A percentile compares a stretch with the other conserved stretches of the same genome.
These are phyloP conservation scores for Elasticomyces elasticus DNA, from an alignment of 495 filamentous ascomycete species.

Conservation along the genomic window DNA sequence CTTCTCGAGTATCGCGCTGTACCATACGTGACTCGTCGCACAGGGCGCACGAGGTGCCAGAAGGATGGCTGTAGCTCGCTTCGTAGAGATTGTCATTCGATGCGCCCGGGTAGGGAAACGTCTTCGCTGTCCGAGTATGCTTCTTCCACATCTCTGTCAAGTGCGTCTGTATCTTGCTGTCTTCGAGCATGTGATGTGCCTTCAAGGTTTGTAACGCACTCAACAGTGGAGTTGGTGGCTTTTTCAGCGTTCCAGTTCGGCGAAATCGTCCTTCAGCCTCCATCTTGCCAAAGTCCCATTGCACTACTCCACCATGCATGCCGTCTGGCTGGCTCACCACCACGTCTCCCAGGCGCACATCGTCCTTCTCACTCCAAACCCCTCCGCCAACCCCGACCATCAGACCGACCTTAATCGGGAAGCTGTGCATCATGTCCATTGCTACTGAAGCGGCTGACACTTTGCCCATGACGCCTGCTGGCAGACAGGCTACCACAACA, in stretches of 20 bases:
- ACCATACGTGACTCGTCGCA: not conserved
- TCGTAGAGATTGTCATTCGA: not conserved
- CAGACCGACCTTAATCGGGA: constrained; percentile 1
- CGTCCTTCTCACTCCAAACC: constrained; percentile 2
- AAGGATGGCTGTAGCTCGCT: constrained; percentile 5
- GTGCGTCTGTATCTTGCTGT: not conserved
- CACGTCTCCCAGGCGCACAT: constrained; percentile 9
- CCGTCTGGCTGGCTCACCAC: constrained; percentile 7
- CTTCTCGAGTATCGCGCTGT: not conserved
- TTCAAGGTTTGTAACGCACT: constrained; percentile 2
- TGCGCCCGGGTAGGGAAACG: not conserved
- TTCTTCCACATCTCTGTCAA: not conserved
- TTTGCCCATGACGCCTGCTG: too few species aligned
- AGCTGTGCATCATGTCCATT: too few species aligned
- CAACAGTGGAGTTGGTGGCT: constrained; percentile 5
- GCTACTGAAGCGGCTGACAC: too few species aligned
- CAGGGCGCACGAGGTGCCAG: not conserved
- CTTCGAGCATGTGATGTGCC: not conserved
- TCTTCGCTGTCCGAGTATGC: not conserved
- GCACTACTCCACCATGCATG: constrained; percentile 10
- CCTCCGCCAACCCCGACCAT: constrained; percentile 14
- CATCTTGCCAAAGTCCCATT: constrained; percentile 18
- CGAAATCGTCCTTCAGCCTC: not conserved
- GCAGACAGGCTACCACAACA: too few species aligned
- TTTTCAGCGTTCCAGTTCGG: not conserved